Conservation (phyloP, 768 basidiomycete genomes). For the Leccinum longicurvipes region DNA sequence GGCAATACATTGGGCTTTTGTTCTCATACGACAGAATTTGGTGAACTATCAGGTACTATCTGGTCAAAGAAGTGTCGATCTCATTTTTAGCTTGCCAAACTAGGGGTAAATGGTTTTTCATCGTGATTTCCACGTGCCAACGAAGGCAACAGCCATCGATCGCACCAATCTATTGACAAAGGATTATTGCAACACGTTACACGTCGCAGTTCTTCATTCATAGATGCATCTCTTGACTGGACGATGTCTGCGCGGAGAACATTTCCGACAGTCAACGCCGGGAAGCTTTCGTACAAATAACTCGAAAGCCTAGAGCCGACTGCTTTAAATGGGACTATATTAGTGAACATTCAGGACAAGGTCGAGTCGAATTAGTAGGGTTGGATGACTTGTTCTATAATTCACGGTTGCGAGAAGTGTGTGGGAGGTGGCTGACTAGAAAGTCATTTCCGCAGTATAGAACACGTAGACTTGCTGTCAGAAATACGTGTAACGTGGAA, state of each 20-base stretch:
- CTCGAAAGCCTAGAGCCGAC: background rate
- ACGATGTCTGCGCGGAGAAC: background rate
- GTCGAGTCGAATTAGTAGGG: background rate
- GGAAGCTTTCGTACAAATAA: background rate
- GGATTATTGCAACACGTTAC: background rate
- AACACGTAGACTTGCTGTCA: constrained; percentile 17
- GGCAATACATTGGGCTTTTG: constrained; percentile 5
- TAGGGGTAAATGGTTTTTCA: background rate
- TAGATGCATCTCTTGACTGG: background rate
- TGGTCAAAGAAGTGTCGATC: constrained; percentile 3
- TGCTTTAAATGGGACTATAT: background rate
- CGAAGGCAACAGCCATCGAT: background rate
- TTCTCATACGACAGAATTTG: background rate
- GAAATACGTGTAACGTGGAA: constrained; percentile 8
- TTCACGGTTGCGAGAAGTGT: background rate
- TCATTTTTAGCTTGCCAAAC: background rate
- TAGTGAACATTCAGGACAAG: background rate
- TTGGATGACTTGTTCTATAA: background rate
- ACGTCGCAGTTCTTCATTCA: background rate
- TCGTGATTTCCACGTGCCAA: constrained; percentile 9
- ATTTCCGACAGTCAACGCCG: background rate
- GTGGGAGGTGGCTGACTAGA: background rate
- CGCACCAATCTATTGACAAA: background rate
- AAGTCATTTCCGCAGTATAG: constrained; percentile 2
- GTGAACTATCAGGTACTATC: background rate